Evolutionary conservation across 2,329 filamentous ascomycete species (phyloP).

Genomic region (Penicillium griseofulvum): DNA sequence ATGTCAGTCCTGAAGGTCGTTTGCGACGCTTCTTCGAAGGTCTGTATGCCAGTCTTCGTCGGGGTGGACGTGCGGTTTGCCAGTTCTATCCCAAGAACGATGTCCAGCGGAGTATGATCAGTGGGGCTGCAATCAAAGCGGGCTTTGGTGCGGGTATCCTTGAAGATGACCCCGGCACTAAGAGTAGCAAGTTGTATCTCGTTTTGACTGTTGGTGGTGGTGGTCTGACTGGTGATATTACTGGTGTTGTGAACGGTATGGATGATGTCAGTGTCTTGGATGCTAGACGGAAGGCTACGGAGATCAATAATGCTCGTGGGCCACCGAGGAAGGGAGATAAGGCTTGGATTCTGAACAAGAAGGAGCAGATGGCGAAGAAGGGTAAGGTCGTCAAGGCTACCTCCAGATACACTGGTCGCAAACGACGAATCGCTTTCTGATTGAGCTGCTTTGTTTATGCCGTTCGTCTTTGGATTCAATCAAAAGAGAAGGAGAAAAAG

Average conservation of each 20-base stretch:
- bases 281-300: slow-evolving; percentile 53
- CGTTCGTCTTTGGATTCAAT: background rate
- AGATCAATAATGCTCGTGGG: slow-evolving; percentile 46
- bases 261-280: slow-evolving; percentile 82
- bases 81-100: slow-evolving; percentile 99
- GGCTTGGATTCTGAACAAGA: slow-evolving; percentile 59
- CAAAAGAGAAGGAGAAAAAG: background rate
- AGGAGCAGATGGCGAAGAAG: slow-evolving; percentile 89
- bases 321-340: slow-evolving; percentile 49
- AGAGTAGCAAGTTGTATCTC: slow-evolving; percentile 94
- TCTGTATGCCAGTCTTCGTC: slow-evolving; percentile 76
- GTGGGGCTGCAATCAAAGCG: slow-evolving; percentile 81
- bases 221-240: slow-evolving; percentile 69
- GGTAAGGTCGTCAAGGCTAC: slow-evolving; percentile 90
- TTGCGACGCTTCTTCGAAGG: slow-evolving; percentile 88
- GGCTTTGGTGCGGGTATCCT: slow-evolving; percentile 93
- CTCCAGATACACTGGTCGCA: slow-evolving; percentile 92
- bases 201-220: slow-evolving; percentile 86
- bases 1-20: slow-evolving; percentile 75
- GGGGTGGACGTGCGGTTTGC: slow-evolving; percentile 87
- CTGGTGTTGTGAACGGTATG: slow-evolving; percentile 84
- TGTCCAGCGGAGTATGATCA: slow-evolving; percentile 87
- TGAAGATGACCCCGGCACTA: slow-evolving; percentile 93
- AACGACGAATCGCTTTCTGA: slow-evolving; percentile 75
- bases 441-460: background rate